Percentiles rank a stretch among this genome's conserved stretches.
These are phyloP conservation scores for Cryptosporidium ubiquitum DNA, from an alignment of 169 alveolate genomes.

Conservation along the genomic window DNA sequence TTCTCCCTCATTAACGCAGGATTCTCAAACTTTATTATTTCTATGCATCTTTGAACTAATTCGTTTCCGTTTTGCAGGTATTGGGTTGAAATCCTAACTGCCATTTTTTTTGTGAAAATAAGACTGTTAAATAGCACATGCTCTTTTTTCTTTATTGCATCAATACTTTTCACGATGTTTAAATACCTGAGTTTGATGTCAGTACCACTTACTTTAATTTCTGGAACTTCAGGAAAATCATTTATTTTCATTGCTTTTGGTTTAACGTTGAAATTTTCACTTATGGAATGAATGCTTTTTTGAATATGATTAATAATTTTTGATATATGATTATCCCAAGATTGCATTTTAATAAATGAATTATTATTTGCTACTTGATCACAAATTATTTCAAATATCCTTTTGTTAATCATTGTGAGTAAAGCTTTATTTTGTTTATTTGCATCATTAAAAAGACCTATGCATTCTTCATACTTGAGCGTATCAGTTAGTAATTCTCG, in stretches of 20 bases:
- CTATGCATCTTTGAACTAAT: conserved; percentile 29
- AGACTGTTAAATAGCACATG: background rate
- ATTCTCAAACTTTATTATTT: conserved; percentile 14
- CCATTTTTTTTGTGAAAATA: conserved; percentile 38
- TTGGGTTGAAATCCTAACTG: conserved; percentile 39
- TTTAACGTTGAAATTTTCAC: background rate
- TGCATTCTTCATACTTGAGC: background rate
- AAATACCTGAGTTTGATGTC: conserved; percentile 35
- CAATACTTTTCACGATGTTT: conserved; percentile 12
- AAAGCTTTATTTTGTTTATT: background rate
- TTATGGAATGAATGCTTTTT: background rate
- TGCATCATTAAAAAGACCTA: background rate
- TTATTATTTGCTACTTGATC: background rate
- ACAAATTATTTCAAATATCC: conserved; percentile 32
- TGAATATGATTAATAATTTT: background rate
- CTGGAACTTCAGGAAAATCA: conserved; percentile 11
- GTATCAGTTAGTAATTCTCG: background rate
- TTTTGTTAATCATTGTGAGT: background rate
- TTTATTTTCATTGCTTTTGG: no score
- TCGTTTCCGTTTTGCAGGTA: conserved; percentile 35
- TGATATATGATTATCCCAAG: conserved; percentile 38
- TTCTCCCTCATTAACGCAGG: conserved; percentile 65
- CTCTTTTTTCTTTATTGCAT: conserved; percentile 23
- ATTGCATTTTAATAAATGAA: background rate
- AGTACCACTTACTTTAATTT: conserved; percentile 36